Base-by-base conservation (phyloP, 257 asterid species). In the Nicotiana noctiflora region DNA sequence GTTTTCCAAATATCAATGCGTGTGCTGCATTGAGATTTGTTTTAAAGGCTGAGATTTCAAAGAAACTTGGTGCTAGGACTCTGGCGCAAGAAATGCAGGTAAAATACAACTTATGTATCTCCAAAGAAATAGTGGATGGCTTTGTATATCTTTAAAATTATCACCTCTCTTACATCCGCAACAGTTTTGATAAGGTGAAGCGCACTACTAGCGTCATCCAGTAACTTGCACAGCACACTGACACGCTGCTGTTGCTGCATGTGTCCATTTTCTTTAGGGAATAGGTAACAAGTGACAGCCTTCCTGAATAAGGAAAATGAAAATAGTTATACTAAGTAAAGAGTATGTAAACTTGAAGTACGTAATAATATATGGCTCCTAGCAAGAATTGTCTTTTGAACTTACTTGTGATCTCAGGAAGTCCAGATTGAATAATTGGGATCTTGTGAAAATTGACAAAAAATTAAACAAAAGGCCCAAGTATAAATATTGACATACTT, bases 1-100 rank as follows among this genome's bases (percentile, higher is more conserved):
- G 31, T 63, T 95, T 95, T 86, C 98, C 98, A 78, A 90, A 90
- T 82, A 87, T 88, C 93, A 97, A 93, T 88, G 96, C 92, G 80
- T 86, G 88, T 89, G 72, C 79, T 76, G 98, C 95, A 59, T 92
- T 95, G 89, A 53, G 85, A 52, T 90, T 89, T 85, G 96, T 93
- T 82, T 89, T 93, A 75, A 81, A 84, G 85, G 85, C 85, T 34
- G 92, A 87, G 87, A 82, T 82, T 51, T 76, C 90, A 61, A 79
- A 76, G 89, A 94, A 89, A 83, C 89, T 88, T 80, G 97, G 94
- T 84, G 84, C 90, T 81, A 89, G 89, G 82, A 86, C 89, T 80
- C 84, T 90, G 86, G 90, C 84, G 10, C 91, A 79, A 76, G 95
- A 90, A 88, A 91, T 89, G 37, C 99, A 93, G 85, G 99, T 91